Percentiles rank a stretch among this genome's conserved stretches.
These are phyloP conservation scores for Xylariaceae sp. DNA, from an alignment of 2,329 filamentous ascomycete species.

Conservation along the genomic window DNA sequence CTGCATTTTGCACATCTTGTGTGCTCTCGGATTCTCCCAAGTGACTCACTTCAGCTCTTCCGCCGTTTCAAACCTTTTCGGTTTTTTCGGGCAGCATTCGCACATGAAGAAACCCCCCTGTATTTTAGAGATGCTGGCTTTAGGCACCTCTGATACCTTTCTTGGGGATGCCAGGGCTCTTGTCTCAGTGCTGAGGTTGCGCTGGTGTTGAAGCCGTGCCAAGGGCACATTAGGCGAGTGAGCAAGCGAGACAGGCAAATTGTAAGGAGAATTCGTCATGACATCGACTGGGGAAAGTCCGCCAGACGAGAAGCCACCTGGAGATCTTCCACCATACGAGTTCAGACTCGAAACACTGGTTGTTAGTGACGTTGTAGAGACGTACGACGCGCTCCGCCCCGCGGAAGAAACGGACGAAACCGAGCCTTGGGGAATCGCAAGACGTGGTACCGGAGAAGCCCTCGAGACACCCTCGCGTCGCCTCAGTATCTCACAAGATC, in stretches of 20 bases:
- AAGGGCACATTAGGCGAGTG: slow-evolving; percentile 46
- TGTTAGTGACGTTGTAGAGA: slow-evolving; percentile 41
- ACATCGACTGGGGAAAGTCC: slow-evolving; percentile 32
- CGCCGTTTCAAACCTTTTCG: slow-evolving; percentile 84
- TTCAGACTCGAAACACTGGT: slow-evolving; percentile 38
- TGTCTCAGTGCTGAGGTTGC: slow-evolving; percentile 39
- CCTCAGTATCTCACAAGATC: slow-evolving; percentile 40
- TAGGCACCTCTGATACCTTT: slow-evolving; percentile 47
- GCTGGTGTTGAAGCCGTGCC: slow-evolving; percentile 39
- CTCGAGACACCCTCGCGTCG: slow-evolving; percentile 45
- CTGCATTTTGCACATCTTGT: no score
- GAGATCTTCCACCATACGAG: slow-evolving; percentile 44
- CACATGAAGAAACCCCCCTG: slow-evolving; percentile 61
- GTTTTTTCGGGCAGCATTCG: slow-evolving; percentile 95
- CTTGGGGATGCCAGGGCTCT: slow-evolving; percentile 43
- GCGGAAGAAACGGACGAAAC: slow-evolving; percentile 40
- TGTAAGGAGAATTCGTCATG: slow-evolving; percentile 46
- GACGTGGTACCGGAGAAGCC: slow-evolving; percentile 49
- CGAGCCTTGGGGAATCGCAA: slow-evolving; percentile 42
- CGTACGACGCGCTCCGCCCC: slow-evolving; percentile 44
- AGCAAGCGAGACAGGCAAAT: slow-evolving; percentile 42
- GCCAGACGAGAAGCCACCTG: slow-evolving; percentile 45
- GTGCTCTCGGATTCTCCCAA: not conserved
- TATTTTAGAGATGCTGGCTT: slow-evolving; percentile 43
- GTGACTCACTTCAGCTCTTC: slow-evolving; percentile 74